Percentiles rank a stretch among this genome's conserved stretches.
Evolutionary conservation across 352 stramenopile genomes (phyloP).

Genomic region (Phytophthora palmivora): DNA sequence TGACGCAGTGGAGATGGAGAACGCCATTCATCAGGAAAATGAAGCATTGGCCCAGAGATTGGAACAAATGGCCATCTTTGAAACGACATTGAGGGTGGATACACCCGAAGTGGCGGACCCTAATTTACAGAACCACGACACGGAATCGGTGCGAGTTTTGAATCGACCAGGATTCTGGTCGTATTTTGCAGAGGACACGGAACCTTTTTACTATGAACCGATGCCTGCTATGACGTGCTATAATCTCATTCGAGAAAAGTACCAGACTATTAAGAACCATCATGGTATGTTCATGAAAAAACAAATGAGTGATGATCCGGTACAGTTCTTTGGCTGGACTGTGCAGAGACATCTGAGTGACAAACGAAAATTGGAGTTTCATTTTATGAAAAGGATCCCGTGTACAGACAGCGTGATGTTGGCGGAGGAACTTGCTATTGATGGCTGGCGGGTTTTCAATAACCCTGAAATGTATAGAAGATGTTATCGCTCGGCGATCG

Average conservation of each 20-base stretch:
- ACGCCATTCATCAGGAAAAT: constrained; percentile 40
- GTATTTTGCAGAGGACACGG: constrained; percentile 47
- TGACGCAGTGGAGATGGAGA: constrained; percentile 35
- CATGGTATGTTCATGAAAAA: constrained; percentile 31
- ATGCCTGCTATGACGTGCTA: constrained; percentile 34
- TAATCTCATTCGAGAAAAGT: constrained; percentile 34
- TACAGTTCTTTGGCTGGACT: constrained; percentile 51
- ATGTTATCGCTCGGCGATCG: constrained; percentile 47
- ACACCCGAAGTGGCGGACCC: constrained; percentile 20
- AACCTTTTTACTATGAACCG: constrained; percentile 55
- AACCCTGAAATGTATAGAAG: constrained; percentile 41
- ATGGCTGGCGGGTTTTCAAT: constrained; percentile 50
- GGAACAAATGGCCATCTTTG: constrained; percentile 45
- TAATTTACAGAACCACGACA: constrained; percentile 6
- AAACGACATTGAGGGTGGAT: constrained; percentile 37
- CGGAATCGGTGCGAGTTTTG: constrained; percentile 18
- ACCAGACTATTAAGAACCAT: constrained; percentile 34
- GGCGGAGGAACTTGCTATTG: constrained; percentile 25
- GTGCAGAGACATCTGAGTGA: constrained; percentile 42
- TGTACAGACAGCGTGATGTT: constrained; percentile 30
- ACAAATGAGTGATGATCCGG: constrained; percentile 18
- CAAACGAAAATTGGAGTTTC: constrained; percentile 44
- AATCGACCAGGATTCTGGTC: constrained; percentile 41
- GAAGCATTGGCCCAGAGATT: constrained; percentile 33
- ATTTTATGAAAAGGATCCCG: constrained; percentile 46